These are phyloP conservation scores for Saccharomyces hybrid DNA, from an alignment of 1,139 yeast species.

Conservation along the genomic window DNA sequence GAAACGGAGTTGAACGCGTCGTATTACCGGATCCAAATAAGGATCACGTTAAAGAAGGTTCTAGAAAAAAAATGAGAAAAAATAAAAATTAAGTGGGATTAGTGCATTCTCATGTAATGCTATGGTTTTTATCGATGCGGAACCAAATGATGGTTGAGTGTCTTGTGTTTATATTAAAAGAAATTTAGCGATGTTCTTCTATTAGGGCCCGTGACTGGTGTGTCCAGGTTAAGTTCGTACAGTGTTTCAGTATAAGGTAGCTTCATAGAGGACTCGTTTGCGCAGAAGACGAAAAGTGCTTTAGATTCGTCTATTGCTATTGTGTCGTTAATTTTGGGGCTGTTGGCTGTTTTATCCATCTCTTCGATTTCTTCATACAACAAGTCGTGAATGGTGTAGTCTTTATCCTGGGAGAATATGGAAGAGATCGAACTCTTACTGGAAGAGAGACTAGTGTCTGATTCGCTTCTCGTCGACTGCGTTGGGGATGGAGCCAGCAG, in stretches of 20 bases:
- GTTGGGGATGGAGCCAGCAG: not conserved
- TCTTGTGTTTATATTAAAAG: not conserved
- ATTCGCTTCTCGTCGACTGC: slow-evolving; percentile 7
- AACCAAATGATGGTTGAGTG: not conserved
- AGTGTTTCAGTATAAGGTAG: slow-evolving; percentile 3
- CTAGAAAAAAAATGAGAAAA: not conserved
- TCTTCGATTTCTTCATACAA: slow-evolving; percentile 16
- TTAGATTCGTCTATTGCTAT: slow-evolving; percentile 5
- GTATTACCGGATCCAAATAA: slow-evolving; percentile 2
- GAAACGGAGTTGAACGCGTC: slow-evolving; percentile 1
- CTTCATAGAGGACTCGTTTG: slow-evolving; percentile 5
- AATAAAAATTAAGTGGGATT: not conserved
- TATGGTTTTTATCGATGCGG: not conserved
- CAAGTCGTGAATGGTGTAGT: slow-evolving; percentile 16
- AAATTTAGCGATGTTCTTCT: not conserved
- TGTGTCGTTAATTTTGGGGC: not conserved
- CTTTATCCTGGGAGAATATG: slow-evolving; percentile 9
- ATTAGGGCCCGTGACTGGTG: not conserved
- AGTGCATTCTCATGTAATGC: too few species aligned
- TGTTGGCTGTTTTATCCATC: not conserved
- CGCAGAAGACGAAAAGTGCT: not conserved
- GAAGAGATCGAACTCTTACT: slow-evolving; percentile 16
- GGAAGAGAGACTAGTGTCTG: slow-evolving; percentile 13
- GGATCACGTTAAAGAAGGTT: slow-evolving; percentile 4
- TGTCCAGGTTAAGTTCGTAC: not conserved